Base-by-base conservation (phyloP, 768 basidiomycete species). In the Russula olivacea region DNA sequence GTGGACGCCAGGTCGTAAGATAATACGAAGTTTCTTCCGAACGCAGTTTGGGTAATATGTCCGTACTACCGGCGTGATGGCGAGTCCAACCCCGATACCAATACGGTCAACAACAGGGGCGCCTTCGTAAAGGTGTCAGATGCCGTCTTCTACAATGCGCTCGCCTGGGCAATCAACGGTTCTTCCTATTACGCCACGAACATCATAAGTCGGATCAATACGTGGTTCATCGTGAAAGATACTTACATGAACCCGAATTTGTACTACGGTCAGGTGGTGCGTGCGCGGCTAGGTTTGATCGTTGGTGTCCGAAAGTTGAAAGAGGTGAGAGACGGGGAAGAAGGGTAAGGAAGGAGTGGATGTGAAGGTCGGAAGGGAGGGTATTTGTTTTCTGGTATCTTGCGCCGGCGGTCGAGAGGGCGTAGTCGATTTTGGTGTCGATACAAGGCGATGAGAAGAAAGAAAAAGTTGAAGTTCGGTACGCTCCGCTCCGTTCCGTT, bases 231-330 rank as follows among this genome's bases (percentile, higher is more conserved):
- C 55, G 66, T 74, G 38, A 48, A 61, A 1, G 67, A 54, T 5
- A 74, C 74, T 15, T 54, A 58, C 43, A 76, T 76, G 74, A 75
- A 72, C 56, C 75, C 75, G n/a, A 68, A 68, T 30, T 62, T 67
- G 17, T 65, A 67, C 43, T 67, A 61, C 52, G 56, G 58, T 11
- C 66, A 69, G 58, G 50, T 69, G 10, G 15, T 48, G 4, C 68
- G 68, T 8, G 68, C n/a, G 30, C 30, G 30, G 30, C 30, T 30
- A 30, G 30, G 30, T 4, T 30, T 30, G 30, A 4, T 30, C 30
- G 30, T 6, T 30, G 30, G 30, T 30, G 28, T 30, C 30, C 1
- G 30, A 30, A 30, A 30, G 30, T 30, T 4, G 30, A 30, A 30
- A 30, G 30, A 30, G 30, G 30, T 7, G 6, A 30, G 30, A 30